Evolutionary conservation across 2,329 filamentous ascomycete species (phyloP).

Genomic region (Alternaria angustiovoidea): DNA sequence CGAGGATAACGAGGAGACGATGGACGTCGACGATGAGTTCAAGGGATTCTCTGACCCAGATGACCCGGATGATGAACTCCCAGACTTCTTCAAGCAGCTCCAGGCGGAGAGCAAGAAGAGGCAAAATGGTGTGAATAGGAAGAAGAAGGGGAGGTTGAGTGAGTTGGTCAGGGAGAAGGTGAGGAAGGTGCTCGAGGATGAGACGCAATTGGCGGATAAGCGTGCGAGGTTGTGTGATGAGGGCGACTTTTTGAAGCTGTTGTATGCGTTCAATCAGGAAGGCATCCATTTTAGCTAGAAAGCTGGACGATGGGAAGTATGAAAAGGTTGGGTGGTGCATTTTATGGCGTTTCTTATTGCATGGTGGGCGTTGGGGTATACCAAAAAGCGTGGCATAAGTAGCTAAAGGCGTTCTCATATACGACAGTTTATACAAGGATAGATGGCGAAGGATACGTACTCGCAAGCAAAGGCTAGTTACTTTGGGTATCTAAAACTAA

Average conservation of each 20-base stretch:
- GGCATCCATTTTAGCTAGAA: constrained; percentile 85
- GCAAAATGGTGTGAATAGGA: constrained; percentile 63
- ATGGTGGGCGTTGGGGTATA: constrained; percentile 23
- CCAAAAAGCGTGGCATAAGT: constrained; percentile 28
- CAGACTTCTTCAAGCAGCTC: constrained; percentile 81
- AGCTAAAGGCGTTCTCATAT: not conserved
- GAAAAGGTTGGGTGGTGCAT: not conserved
- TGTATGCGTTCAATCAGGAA: constrained; percentile 87
- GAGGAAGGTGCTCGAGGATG: constrained; percentile 80
- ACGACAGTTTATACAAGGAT: not conserved
- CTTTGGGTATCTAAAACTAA: constrained; percentile 11
- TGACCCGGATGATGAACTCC: constrained; percentile 73
- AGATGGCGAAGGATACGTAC: no score
- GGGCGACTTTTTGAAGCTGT: constrained; percentile 84
- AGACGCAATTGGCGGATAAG: constrained; percentile 81
- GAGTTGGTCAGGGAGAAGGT: constrained; percentile 89
- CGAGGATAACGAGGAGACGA: constrained; percentile 56
- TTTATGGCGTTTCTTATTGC: constrained; percentile 10
- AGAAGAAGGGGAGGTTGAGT: constrained; percentile 80
- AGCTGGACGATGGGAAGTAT: not conserved
- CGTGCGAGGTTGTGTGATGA: constrained; percentile 88
- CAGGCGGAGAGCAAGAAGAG: constrained; percentile 52
- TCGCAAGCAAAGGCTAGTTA: not conserved
- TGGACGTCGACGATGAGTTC: constrained; percentile 60
- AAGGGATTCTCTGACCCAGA: constrained; percentile 63